phyloP scores from a whole-genome alignment of 2,329 filamentous ascomycete species.

The Amauroascus niger region DNA sequence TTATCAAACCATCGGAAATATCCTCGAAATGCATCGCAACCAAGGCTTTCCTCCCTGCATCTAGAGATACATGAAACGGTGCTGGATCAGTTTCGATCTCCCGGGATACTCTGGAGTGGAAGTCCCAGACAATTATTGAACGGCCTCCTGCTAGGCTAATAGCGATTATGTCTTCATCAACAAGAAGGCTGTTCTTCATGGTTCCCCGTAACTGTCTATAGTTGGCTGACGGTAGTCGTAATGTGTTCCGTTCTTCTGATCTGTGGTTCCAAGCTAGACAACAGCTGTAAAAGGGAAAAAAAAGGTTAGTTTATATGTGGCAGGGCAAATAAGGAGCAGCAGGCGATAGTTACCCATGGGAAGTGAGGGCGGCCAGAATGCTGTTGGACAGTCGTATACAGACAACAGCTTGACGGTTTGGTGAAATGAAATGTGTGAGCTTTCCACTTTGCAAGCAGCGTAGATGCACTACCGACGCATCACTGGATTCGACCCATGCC shows the following conservation, averaged over 20 bases:
- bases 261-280: conserved; percentile 27
- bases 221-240: conserved; percentile 24
- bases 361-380: conserved; percentile 20
- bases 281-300: conserved; percentile 19
- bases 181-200: conserved; percentile 14
- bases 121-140: conserved; percentile 14
- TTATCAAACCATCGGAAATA: neutral
- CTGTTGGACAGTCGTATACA: conserved; percentile 19
- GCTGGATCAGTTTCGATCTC: neutral
- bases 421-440: neutral
- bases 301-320: neutral
- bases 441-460: neutral
- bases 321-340: conserved; percentile 7
- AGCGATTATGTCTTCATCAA: conserved; percentile 20
- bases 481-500: neutral
- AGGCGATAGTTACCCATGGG: conserved; percentile 19
- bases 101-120: conserved; percentile 20
- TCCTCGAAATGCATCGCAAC: neutral
- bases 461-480: neutral
- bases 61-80: conserved; percentile 1
- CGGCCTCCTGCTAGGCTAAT: conserved; percentile 13
- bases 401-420: neutral
- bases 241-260: conserved; percentile 18
- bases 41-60: neutral
- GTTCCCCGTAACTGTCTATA: neutral